Base-by-base conservation (phyloP, 164 flowering plant species). In the Litsea cubeba region DNA sequence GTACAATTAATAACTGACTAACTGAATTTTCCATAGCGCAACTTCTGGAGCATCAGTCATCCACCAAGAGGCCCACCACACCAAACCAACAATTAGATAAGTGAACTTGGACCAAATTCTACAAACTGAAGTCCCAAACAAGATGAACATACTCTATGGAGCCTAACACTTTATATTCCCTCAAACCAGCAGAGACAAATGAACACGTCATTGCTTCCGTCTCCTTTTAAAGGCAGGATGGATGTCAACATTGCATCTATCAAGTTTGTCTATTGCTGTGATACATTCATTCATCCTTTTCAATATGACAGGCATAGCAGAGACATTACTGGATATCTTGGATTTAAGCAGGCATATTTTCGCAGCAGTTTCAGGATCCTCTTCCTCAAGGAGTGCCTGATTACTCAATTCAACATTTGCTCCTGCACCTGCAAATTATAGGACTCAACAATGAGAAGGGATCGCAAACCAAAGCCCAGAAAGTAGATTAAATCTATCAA, bases 221-320 rank as follows among this genome's bases (percentile, higher is more conserved):
- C 77, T 90, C 83, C 80, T 86, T 81, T 86, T 89, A 79, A 92
- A 92, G 49, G 84, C 91, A 66, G 94, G 89, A 79, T 84, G 86
- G n/a, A 84, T 80, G 72, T 63, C 77, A 69, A 50, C 81, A 64
- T 80, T 78, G 75, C 62, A 72, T 1, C 85, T 71, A 50, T 83
- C 85, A 68, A 90, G 86, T 65, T 83, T 85, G 71, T 88, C 91
- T 3, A 88, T 86, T 76, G 65, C 84, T 35, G 85, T 76, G 70
- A 86, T 85, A 76, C 88, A 86, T 17, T 89, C 94, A 64, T 84
- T 84, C 90, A 89, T 76, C 75, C 92, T 86, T 79, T 86, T 85
- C 76, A 87, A 71, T 62, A 85, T 74, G 25, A 74, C 14, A 35
- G 88, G 92, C 81, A 88, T 76, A 12, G 86, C 79, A 49, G 89